phyloP scores from a whole-genome alignment of 2,329 filamentous ascomycete genomes.

The Pseudogymnoascus sp. region DNA sequence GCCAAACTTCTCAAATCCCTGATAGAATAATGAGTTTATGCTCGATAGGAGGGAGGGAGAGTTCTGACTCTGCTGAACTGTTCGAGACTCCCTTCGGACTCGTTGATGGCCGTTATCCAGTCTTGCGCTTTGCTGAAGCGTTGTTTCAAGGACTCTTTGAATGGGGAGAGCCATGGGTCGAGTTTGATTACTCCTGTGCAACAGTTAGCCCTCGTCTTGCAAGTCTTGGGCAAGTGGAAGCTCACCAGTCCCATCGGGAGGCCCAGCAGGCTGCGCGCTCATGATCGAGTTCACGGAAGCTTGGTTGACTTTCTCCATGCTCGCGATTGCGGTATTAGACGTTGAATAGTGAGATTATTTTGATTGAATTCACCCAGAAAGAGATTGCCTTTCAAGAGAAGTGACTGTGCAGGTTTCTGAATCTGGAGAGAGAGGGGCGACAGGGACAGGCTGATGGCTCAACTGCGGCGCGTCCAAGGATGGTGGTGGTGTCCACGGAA shows the following conservation, averaged over 20 bases:
- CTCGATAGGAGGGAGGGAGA: not conserved
- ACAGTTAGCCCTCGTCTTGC: constrained; percentile 16
- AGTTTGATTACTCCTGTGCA: constrained; percentile 70
- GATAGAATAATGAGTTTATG: constrained; percentile 17
- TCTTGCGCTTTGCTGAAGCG: constrained; percentile 73
- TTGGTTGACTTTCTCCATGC: constrained; percentile 25
- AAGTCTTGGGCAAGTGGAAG: constrained; percentile 14
- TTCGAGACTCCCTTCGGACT: constrained; percentile 80
- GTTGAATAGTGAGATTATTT: not conserved
- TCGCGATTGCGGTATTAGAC: constrained; percentile 11
- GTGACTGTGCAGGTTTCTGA: not conserved
- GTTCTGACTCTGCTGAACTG: constrained; percentile 73
- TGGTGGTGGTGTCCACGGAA: not conserved
- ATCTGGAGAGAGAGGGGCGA: constrained; percentile 16
- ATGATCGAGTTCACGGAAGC: constrained; percentile 24
- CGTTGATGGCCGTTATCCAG: constrained; percentile 79
- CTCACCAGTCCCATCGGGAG: constrained; percentile 67
- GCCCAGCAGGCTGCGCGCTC: constrained; percentile 38
- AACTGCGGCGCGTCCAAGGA: constrained; percentile 12
- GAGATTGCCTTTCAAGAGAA: not conserved
- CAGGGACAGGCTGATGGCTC: constrained; percentile 13
- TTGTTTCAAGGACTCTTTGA: constrained; percentile 66
- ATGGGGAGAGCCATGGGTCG: constrained; percentile 85
- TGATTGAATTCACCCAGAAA: not conserved
- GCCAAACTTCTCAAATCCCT: constrained; percentile 84